These are phyloP conservation scores for Ilyonectria sp. DNA, from an alignment of 2,329 filamentous ascomycete species.

Conservation along the genomic window DNA sequence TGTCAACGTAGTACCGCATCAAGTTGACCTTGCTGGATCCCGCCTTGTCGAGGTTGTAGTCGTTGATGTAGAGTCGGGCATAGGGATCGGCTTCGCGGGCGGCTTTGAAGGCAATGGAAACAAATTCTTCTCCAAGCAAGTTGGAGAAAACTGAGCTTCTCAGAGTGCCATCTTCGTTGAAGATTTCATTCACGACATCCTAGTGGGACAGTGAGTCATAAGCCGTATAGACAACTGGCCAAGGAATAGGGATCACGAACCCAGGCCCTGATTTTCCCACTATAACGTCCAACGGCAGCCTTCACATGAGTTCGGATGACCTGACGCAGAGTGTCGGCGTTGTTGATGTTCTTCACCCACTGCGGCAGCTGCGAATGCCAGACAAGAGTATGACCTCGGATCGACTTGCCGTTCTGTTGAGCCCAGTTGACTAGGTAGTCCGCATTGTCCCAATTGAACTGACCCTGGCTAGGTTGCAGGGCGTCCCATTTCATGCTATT, in stretches of 20 bases:
- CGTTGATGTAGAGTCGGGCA: slow-evolving; percentile 83
- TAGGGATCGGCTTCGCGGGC: slow-evolving; percentile 76
- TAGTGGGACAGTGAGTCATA: slow-evolving; percentile 21
- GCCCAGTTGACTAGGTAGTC: slow-evolving; percentile 75
- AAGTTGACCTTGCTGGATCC: slow-evolving; percentile 71
- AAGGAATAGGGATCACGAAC: slow-evolving; percentile 38
- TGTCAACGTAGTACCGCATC: slow-evolving; percentile 72
- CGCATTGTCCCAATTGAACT: slow-evolving; percentile 71
- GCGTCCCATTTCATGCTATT: slow-evolving; percentile 81
- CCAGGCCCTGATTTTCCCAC: slow-evolving; percentile 75
- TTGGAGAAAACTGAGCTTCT: slow-evolving; percentile 75
- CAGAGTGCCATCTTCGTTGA: slow-evolving; percentile 72
- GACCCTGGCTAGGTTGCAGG: slow-evolving; percentile 61
- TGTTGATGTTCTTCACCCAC: slow-evolving; percentile 72
- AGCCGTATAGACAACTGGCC: no score
- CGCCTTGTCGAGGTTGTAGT: slow-evolving; percentile 77
- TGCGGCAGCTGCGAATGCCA: slow-evolving; percentile 75
- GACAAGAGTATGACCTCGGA: slow-evolving; percentile 77
- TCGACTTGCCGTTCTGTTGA: slow-evolving; percentile 66
- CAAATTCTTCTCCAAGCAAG: slow-evolving; percentile 79
- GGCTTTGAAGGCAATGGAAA: slow-evolving; percentile 78
- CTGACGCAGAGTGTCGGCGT: slow-evolving; percentile 66
- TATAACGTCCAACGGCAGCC: slow-evolving; percentile 71
- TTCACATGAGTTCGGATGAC: slow-evolving; percentile 73
- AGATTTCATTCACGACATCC: slow-evolving; percentile 77